Conservation (phyloP, 192 early-diverging fungal genomes). For the Coemansia sp. region DNA sequence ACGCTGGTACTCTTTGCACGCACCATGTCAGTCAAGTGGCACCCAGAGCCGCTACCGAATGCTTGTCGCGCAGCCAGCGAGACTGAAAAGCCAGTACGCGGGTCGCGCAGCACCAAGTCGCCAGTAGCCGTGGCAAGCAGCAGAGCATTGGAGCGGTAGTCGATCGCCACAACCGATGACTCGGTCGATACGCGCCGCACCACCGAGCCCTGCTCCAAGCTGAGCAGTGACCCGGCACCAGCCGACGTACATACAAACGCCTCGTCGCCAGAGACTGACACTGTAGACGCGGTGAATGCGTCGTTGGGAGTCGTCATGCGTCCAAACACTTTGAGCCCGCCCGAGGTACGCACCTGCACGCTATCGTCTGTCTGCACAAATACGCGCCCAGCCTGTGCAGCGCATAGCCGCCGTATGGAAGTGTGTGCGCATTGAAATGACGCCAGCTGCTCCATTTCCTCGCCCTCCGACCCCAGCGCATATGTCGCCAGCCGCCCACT, state of each 20-base stretch:
- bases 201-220: conserved; percentile 16
- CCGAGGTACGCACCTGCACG: conserved; percentile 61
- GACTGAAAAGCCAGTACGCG: conserved; percentile 8
- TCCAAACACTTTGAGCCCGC: conserved; percentile 45
- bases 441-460: conserved; percentile 66
- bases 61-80: not conserved
- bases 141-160: conserved; percentile 2
- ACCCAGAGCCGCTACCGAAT: conserved; percentile 9
- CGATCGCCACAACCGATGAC: conserved; percentile 8
- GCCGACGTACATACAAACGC: conserved; percentile 38
- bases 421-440: conserved; percentile 64
- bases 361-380: conserved; percentile 62
- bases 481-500: conserved; percentile 73
- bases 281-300: conserved; percentile 25
- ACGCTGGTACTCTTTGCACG: not conserved
- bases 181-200: conserved; percentile 15
- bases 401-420: conserved; percentile 65
- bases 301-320: conserved; percentile 54
- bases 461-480: conserved; percentile 30
- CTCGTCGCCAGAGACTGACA: conserved; percentile 32
- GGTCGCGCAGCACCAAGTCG: conserved; percentile 27
- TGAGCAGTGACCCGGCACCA: conserved; percentile 34
- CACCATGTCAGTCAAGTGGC: conserved; percentile 26
- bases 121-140: conserved; percentile 23
- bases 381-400: conserved; percentile 48